Evolutionary conservation across 495 filamentous ascomycete species (phyloP).

Genomic region (Neurospora sp.): DNA sequence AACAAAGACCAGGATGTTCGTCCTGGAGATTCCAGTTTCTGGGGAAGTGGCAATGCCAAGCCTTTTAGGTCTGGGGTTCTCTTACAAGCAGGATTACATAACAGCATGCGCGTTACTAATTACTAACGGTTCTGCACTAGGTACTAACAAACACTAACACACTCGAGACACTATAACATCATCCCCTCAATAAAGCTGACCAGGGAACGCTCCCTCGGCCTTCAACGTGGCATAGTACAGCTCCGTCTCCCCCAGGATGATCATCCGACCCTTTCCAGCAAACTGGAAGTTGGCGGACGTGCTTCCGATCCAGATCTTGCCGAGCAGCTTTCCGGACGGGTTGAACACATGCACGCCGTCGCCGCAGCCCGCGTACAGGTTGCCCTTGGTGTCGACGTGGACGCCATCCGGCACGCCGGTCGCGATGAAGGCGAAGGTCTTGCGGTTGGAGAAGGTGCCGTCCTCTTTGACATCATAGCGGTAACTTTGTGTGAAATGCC

Average conservation of each 20-base stretch:
- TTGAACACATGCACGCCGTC: conserved; percentile 56
- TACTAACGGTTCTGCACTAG: not conserved
- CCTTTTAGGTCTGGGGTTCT: not conserved
- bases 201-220: conserved; percentile 28
- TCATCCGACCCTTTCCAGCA: conserved; percentile 41
- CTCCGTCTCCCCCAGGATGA: conserved; percentile 38
- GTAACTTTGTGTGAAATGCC: conserved; percentile 20
- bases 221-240: conserved; percentile 40
- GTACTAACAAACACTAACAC: not conserved
- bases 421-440: conserved; percentile 49
- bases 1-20: not conserved
- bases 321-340: conserved; percentile 44
- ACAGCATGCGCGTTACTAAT: not conserved
- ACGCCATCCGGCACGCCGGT: conserved; percentile 49
- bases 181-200: conserved; percentile 5
- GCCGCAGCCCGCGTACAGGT: conserved; percentile 50
- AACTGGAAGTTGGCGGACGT: conserved; percentile 48
- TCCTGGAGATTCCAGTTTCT: not conserved
- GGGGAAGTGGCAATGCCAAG: not conserved
- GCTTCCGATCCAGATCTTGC: conserved; percentile 42
- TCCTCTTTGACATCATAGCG: conserved; percentile 30
- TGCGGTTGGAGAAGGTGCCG: conserved; percentile 32
- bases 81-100: not conserved
- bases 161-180: not conserved
- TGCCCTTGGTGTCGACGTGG: conserved; percentile 48